Base-by-base conservation (phyloP, 345 rosid species). In the Triadica sebifera region DNA sequence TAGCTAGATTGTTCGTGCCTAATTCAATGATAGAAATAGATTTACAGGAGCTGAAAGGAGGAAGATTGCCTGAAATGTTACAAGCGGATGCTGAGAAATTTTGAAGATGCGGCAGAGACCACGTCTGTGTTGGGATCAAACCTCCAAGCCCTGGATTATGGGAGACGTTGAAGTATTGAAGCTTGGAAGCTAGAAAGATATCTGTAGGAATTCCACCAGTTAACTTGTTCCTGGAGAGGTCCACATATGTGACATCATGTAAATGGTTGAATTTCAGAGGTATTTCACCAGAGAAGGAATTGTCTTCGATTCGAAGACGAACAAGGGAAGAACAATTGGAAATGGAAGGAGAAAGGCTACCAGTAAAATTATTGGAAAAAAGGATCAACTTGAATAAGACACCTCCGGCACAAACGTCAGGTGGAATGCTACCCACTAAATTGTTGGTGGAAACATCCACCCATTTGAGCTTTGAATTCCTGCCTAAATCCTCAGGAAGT, bases 381-480 rank as follows among this genome's bases (percentile, higher is more conserved):
- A 94, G 80, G 58, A 94, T 92, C 82, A 91, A 75, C 84, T 92
- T 94, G 80, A 69, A 74, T 9, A 92, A 82, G 62, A 67, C 85
- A 68, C 94, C 97, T 71, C 91, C 88, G 55, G 93, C 75, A 80
- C 98, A 94, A 63, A 92, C 89, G 70, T 82, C 87, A 5, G 84
- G 77, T n/a, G 98, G 98, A 76, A 94, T 87, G 60, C 81, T 82
- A 43, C 97, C 98, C 43, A 75, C 65, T 78, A 94, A 86, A 74
- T 80, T 87, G 85, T 92, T 94, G 38, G 93, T 89, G 1, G 98
- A 94, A 78, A 90, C 94, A 77, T 94, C 98, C 15, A 92, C 81
- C 95, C 95, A 94, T 77, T 87, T 82, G 6, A 92, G 97, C 77
- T 87, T 91, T 69, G 89, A 86, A 82, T 87, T 86, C 81, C 39